Conservation (phyloP, 257 asterid genomes). For the Capsicum rhomboideum region DNA sequence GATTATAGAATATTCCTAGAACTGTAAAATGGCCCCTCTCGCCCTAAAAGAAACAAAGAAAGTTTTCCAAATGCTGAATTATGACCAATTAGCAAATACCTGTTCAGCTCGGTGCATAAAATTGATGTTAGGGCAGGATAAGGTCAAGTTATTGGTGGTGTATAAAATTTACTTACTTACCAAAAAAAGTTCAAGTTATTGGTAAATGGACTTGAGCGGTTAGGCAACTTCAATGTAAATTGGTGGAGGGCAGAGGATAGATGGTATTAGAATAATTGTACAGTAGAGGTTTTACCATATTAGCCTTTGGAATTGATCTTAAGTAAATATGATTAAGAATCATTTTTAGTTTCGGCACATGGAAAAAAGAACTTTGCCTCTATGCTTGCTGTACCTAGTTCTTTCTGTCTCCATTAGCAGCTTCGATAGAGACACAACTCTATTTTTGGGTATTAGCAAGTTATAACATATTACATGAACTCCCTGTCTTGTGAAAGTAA, state of each 20-base stretch:
- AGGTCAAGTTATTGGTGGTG: neutral
- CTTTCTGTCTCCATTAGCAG: neutral
- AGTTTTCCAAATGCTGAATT: neutral
- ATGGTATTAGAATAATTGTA: neutral
- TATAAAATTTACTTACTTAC: too few relatives aligned
- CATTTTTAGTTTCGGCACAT: neutral
- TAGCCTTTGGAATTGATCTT: neutral
- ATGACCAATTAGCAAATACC: neutral
- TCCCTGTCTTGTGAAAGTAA: neutral
- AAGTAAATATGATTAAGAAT: neutral
- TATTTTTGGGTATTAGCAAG: neutral
- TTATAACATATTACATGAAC: neutral
- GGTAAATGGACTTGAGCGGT: neutral
- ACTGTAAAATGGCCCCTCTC: neutral
- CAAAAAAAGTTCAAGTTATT: neutral
- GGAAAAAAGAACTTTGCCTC: neutral
- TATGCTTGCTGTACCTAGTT: neutral
- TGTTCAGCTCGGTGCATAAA: neutral
- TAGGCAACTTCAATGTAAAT: neutral
- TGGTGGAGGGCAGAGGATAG: neutral
- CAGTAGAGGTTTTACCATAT: neutral
- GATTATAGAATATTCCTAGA: neutral
- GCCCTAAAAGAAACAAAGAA: neutral
- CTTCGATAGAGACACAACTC: neutral
- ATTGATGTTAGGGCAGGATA: neutral